Conservation (phyloP, 1,284 basidiomycete species). For the Ustilago shanxiensis region DNA sequence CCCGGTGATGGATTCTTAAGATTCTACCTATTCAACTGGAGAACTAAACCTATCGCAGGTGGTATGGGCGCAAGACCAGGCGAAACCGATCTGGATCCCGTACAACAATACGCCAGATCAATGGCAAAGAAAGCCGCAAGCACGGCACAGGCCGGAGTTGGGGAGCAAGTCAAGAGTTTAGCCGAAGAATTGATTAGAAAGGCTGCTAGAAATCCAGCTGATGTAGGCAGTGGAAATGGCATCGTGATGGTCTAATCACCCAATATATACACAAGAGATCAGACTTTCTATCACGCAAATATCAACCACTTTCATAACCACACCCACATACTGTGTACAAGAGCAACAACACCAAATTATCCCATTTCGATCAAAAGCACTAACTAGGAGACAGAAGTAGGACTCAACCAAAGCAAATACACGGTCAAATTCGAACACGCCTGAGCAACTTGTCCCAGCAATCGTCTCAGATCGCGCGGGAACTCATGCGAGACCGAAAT, state of each 20-base stretch:
- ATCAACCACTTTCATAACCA: too few relatives aligned
- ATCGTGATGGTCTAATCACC: slow-evolving; percentile 64
- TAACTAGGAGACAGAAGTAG: slow-evolving; percentile 20
- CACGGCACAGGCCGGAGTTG: neutral
- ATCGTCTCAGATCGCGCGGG: slow-evolving; percentile 51
- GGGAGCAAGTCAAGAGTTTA: slow-evolving; percentile 9
- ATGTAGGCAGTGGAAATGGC: slow-evolving; percentile 62
- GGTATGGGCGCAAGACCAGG: slow-evolving; percentile 64
- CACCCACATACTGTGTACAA: too few relatives aligned
- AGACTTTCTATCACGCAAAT: too few relatives aligned
- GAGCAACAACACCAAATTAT: neutral
- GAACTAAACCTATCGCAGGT: slow-evolving; percentile 61
- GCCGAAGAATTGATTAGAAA: slow-evolving; percentile 38
- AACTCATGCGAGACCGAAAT: slow-evolving; percentile 55
- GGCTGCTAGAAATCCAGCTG: slow-evolving; percentile 34
- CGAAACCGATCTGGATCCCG: slow-evolving; percentile 65
- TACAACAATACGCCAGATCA: slow-evolving; percentile 32
- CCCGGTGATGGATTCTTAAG: slow-evolving; percentile 88
- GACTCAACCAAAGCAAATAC: slow-evolving; percentile 59
- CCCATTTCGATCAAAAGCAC: neutral
- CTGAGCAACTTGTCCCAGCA: slow-evolving; percentile 61
- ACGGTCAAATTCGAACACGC: slow-evolving; percentile 59
- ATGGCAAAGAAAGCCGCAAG: slow-evolving; percentile 18
- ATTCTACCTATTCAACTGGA: slow-evolving; percentile 80
- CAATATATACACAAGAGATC: neutral